These are phyloP conservation scores for Lagerstroemia speciosa DNA, from an alignment of 345 rosid genomes.

Conservation along the genomic window DNA sequence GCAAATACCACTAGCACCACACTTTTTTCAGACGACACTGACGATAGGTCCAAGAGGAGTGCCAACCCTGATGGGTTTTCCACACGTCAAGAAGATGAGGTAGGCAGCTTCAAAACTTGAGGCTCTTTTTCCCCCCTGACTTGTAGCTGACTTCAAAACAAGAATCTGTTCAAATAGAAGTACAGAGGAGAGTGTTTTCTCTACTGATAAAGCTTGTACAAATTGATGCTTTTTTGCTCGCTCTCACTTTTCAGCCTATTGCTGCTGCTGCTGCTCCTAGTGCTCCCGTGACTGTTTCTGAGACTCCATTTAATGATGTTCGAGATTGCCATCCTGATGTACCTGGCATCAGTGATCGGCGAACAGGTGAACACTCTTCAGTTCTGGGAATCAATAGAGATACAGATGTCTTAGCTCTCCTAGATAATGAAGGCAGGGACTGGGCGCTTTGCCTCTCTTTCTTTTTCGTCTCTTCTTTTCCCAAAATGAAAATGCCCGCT, in stretches of 20 bases:
- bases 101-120: conserved; percentile 22
- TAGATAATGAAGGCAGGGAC: background rate
- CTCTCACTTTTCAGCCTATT: conserved; percentile 19
- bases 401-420: background rate
- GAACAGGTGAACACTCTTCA: conserved; percentile 43
- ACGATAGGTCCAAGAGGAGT: conserved; percentile 64
- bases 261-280: conserved; percentile 10
- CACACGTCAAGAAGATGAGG: conserved; percentile 63
- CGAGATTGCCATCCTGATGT: conserved; percentile 37
- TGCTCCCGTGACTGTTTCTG: conserved; percentile 18
- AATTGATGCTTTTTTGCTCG: background rate
- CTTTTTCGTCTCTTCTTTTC: background rate
- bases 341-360: conserved; percentile 47
- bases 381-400: background rate
- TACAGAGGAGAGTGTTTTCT: background rate
- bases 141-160: background rate
- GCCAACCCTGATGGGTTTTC: conserved; percentile 49
- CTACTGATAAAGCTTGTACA: background rate
- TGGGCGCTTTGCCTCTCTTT: background rate
- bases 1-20: conserved; percentile 84
- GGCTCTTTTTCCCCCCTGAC: background rate
- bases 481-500: background rate
- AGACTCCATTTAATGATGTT: conserved; percentile 23
- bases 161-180: background rate
- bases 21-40: conserved; percentile 89